Conservation (phyloP, 306 rosid genomes). For the Cercis canadensis region DNA sequence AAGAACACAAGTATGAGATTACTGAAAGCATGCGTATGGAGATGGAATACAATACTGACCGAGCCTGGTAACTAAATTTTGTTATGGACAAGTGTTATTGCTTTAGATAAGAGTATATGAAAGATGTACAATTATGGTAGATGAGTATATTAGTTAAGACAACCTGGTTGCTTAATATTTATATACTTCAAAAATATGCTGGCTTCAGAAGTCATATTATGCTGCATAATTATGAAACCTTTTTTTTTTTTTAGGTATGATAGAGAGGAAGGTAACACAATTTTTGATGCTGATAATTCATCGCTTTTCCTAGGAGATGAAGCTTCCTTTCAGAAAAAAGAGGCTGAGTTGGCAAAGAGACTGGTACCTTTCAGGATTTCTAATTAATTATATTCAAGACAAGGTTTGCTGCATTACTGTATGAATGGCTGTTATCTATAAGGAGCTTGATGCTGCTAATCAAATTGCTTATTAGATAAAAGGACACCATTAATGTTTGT, state of each 20-base stretch:
- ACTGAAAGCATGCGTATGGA: constrained; percentile 90
- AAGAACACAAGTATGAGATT: constrained; percentile 72
- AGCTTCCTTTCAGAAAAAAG: constrained; percentile 93
- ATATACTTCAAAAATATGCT: constrained; percentile 18
- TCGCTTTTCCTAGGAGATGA: constrained; percentile 84
- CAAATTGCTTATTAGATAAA: constrained; percentile 77
- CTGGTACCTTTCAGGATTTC: constrained; percentile 61
- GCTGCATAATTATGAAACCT: constrained; percentile 1
- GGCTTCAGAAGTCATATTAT: constrained; percentile 9
- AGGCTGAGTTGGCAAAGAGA: constrained; percentile 95
- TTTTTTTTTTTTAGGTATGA: constrained; percentile 67
- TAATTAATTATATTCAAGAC: constrained; percentile 10
- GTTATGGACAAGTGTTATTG: constrained; percentile 5
- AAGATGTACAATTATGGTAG: background rate
- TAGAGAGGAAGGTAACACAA: constrained; percentile 91
- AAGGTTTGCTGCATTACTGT: constrained; percentile 19
- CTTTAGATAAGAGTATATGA: constrained; percentile 10
- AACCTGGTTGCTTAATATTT: constrained; percentile 9
- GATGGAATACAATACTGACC: constrained; percentile 94
- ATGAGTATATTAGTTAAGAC: constrained; percentile 8
- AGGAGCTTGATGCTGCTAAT: constrained; percentile 21
- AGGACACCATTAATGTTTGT: constrained; percentile 87
- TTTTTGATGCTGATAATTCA: constrained; percentile 80
- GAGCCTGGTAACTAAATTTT: constrained; percentile 83
- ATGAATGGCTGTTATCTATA: constrained; percentile 1